Evolutionary conservation across 176 grass and related monocot genomes (phyloP).

Genomic region (Oryza rufipogon): DNA sequence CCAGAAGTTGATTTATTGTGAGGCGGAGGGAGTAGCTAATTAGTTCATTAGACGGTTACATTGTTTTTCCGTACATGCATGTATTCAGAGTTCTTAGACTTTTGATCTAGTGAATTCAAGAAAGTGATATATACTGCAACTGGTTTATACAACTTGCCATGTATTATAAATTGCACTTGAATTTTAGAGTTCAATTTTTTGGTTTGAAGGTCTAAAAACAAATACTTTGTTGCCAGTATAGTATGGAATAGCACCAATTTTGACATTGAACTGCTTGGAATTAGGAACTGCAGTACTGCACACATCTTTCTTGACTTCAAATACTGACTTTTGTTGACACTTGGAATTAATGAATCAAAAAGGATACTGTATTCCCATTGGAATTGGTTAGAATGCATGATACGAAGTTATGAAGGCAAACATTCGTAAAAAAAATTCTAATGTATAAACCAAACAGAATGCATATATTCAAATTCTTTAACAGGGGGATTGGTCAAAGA

Average conservation of each 20-base stretch:
- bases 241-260: background rate
- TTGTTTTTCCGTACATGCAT: background rate
- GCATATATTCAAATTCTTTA: conserved; percentile 28
- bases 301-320: background rate
- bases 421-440: background rate
- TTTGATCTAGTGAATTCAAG: conserved; percentile 19
- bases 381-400: background rate
- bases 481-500: conserved; percentile 82
- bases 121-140: background rate
- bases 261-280: conserved; percentile 2
- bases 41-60: background rate
- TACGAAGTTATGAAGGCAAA: background rate
- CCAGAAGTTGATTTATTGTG: too few species aligned
- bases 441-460: conserved; percentile 26
- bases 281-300: background rate
- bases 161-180: background rate
- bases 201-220: background rate
- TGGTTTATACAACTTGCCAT: conserved; percentile 11
- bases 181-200: background rate
- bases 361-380: background rate
- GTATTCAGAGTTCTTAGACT: background rate
- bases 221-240: background rate
- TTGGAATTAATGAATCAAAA: background rate
- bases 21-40: background rate
- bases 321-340: conserved; percentile 7